Evolutionary conservation across 1,284 basidiomycete species (phyloP).

Genomic region (Vanrija sp.): DNA sequence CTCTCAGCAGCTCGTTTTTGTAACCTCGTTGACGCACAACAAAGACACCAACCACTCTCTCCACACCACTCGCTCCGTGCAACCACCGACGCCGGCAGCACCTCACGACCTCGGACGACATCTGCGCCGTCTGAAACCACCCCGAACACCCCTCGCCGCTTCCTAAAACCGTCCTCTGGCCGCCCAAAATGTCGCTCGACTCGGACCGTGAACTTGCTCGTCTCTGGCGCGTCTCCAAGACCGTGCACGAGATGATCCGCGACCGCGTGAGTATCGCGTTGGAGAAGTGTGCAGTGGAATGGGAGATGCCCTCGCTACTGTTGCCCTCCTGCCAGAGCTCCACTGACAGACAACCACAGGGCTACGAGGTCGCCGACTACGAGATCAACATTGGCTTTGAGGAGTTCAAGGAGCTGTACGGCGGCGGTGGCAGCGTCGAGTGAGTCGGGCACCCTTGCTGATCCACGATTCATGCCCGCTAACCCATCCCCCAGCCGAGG

Average conservation of each 20-base stretch:
- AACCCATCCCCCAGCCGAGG: slow-evolving; percentile 60
- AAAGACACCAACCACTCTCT: neutral
- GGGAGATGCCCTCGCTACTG: no score
- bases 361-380: slow-evolving; percentile 48
- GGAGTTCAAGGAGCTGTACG: slow-evolving; percentile 42
- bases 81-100: no score
- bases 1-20: neutral
- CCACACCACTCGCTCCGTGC: neutral
- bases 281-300: neutral
- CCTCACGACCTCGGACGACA: no score
- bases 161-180: neutral
- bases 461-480: neutral
- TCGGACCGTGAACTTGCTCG: slow-evolving; percentile 49
- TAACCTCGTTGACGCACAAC: neutral
- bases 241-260: slow-evolving; percentile 92
- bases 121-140: neutral
- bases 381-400: slow-evolving; percentile 50
- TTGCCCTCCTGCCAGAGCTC: neutral
- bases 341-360: slow-evolving; percentile 22
- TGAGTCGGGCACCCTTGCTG: slow-evolving; percentile 17
- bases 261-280: slow-evolving; percentile 59
- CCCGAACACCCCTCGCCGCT: neutral
- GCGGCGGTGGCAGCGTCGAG: slow-evolving; percentile 42
- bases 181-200: slow-evolving; percentile 31
- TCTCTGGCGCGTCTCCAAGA: slow-evolving; percentile 94